These are phyloP conservation scores for Aspergillus indologenus DNA, from an alignment of 495 filamentous ascomycete species.

Conservation along the genomic window DNA sequence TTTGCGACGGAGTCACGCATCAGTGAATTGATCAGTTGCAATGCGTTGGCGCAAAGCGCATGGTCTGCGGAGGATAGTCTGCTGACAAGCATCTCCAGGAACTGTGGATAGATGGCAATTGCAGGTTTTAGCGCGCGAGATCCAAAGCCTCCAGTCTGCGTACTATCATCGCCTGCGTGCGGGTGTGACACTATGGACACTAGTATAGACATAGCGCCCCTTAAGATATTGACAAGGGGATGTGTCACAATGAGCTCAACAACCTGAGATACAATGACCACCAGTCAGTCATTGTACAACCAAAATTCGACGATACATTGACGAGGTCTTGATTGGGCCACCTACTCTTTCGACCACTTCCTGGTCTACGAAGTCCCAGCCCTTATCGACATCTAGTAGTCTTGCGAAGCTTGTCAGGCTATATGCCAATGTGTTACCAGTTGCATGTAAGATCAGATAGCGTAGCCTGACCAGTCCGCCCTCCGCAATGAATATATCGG, in stretches of 20 bases:
- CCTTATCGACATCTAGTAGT: slow-evolving; percentile 92
- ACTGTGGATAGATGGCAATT: slow-evolving; percentile 84
- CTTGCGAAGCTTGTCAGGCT: slow-evolving; percentile 82
- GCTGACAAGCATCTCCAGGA: slow-evolving; percentile 89
- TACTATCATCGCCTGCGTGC: slow-evolving; percentile 41
- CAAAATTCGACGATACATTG: neutral
- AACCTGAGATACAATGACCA: slow-evolving; percentile 48
- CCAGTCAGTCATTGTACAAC: neutral
- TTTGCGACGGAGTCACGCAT: slow-evolving; percentile 86
- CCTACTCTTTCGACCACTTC: slow-evolving; percentile 67
- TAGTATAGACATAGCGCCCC: slow-evolving; percentile 94
- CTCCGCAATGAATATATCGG: slow-evolving; percentile 88
- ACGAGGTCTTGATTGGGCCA: neutral
- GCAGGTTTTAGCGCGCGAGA: slow-evolving; percentile 91
- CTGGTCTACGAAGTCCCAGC: slow-evolving; percentile 78
- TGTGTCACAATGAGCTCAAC: slow-evolving; percentile 94
- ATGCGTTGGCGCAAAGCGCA: slow-evolving; percentile 89
- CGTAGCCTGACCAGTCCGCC: slow-evolving; percentile 80
- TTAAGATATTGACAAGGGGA: slow-evolving; percentile 93
- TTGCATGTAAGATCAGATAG: slow-evolving; percentile 75
- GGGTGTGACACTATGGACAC: slow-evolving; percentile 89
- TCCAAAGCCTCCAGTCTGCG: slow-evolving; percentile 62
- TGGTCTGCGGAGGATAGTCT: slow-evolving; percentile 91
- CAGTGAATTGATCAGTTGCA: slow-evolving; percentile 91
- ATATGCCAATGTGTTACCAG: slow-evolving; percentile 93